Base-by-base conservation (phyloP, 2,329 filamentous ascomycete genomes). In the Falciphora oryzae region DNA sequence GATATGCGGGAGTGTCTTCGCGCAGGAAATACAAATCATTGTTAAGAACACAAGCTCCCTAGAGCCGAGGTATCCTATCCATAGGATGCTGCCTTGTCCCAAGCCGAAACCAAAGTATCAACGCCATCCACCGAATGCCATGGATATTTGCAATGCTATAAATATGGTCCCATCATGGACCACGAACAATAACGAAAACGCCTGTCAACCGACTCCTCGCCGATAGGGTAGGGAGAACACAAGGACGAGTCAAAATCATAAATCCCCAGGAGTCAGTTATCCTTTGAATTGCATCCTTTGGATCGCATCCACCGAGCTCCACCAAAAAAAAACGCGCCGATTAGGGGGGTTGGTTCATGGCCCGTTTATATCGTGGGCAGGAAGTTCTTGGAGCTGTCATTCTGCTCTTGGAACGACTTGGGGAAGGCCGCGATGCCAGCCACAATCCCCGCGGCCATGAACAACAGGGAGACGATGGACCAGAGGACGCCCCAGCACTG, bases 401-500 rank as follows among this genome's bases (percentile, higher is more conserved):
- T 80, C 72, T 92, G 89, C 74, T 92, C 80, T 28, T 80, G 80
- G 69, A 87, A 89, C 1, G 86, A 86, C 75, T 93, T 82, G 0
- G 87, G 88, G 71, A 93, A 93, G 10, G 89, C 90, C 0, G 90
- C 90, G 57, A 94, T 82, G 1, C 89, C 90, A 5, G 88, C 89
- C n/a, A 93, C 75, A 67, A 94, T 93, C 2, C 86, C 89, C 18
- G 80, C 80, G 7, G 86, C 83, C 88, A 93, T 92, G 73, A 94
- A 87, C 0, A 83, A 67, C 29, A 93, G 71, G 0, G 89, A 90
- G 63, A 94, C 83, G 63, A 93, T 77, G 62, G 85, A 89, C 91
- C 90, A 94, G 63, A 92, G 84, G 18, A 93, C 80, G 11, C 90
- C 90, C 90, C 91, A 93, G 80, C 89, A 93, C 71, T 90, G 88